A percentile compares a stretch with the other conserved stretches of the same genome.
Conservation (phyloP, 2,329 filamentous ascomycete species). For the Helminthosporium solani region DNA sequence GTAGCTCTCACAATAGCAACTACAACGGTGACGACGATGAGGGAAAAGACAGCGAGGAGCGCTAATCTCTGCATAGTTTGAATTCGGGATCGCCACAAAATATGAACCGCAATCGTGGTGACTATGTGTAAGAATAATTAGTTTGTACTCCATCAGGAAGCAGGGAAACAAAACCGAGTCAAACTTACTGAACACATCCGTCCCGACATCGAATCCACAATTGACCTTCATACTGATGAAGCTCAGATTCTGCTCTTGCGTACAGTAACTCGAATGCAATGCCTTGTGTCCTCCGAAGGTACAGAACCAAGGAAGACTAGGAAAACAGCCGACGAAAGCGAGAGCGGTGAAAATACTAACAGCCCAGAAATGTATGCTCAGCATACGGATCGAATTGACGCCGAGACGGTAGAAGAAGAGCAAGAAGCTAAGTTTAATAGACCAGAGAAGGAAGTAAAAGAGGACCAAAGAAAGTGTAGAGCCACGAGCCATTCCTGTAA, state of each 20-base stretch:
- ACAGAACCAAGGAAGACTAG: conserved; percentile 2
- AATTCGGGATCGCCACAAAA: conserved; percentile 10
- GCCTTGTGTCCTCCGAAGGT: conserved; percentile 1
- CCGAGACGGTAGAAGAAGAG: conserved; percentile 9
- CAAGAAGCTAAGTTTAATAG: conserved; percentile 5
- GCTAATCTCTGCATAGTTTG: conserved; percentile 3
- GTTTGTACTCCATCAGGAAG: too few species aligned
- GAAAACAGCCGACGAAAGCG: not conserved
- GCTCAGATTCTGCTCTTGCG: conserved; percentile 2
- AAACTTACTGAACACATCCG: conserved; percentile 10
- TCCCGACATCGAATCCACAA: conserved; percentile 8
- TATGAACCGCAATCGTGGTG: conserved; percentile 8
- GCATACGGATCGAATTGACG: not conserved
- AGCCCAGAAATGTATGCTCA: conserved; percentile 4
- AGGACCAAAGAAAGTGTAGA: conserved; percentile 1
- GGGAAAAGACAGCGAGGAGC: conserved; percentile 12
- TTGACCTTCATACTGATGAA: conserved; percentile 7
- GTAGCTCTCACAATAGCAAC: conserved; percentile 13
- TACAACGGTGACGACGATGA: conserved; percentile 11
- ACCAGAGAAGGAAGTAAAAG: conserved; percentile 4
- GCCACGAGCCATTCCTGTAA: not conserved
- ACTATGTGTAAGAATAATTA: conserved; percentile 5
- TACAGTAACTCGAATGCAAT: not conserved
- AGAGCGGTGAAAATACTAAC: not conserved
- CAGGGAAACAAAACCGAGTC: not conserved